Percentiles rank a stretch among this genome's conserved stretches.
phyloP scores from a whole-genome alignment of 1,139 yeast genomes.

The Protomyces inouyei region DNA sequence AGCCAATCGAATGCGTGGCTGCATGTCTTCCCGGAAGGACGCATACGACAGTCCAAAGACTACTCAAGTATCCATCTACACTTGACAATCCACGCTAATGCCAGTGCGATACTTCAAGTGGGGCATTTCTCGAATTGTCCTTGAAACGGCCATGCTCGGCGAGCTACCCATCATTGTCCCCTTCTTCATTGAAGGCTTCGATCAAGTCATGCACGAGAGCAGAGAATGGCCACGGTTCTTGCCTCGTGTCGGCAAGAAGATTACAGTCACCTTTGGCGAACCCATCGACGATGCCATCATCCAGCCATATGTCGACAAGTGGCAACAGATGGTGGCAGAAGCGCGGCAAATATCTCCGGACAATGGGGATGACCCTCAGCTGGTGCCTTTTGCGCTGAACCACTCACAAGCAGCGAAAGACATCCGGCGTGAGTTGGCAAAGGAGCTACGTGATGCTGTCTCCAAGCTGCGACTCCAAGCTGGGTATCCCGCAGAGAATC shows the following conservation, averaged over 20 bases:
- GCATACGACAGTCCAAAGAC: slow-evolving; percentile 79
- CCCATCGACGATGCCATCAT: slow-evolving; percentile 61
- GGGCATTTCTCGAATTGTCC: slow-evolving; percentile 81
- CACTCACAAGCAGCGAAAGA: slow-evolving; percentile 58
- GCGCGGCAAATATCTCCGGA: slow-evolving; percentile 47
- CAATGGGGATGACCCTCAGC: slow-evolving; percentile 28
- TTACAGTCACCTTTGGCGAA: slow-evolving; percentile 68
- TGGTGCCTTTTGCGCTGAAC: slow-evolving; percentile 50
- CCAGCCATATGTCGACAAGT: slow-evolving; percentile 24
- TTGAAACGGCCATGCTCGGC: slow-evolving; percentile 52
- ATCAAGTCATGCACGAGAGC: slow-evolving; percentile 75
- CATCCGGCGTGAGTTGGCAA: slow-evolving; percentile 67
- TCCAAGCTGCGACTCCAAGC: slow-evolving; percentile 54
- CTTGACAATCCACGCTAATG: slow-evolving; percentile 35
- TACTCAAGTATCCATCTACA: slow-evolving; percentile 3
- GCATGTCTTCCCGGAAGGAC: slow-evolving; percentile 93
- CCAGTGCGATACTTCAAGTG: slow-evolving; percentile 89
- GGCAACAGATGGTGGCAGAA: slow-evolving; percentile 52
- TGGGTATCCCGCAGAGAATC: slow-evolving; percentile 53
- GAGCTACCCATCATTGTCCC: slow-evolving; percentile 73
- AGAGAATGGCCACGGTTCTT: slow-evolving; percentile 50
- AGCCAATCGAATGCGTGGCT: slow-evolving; percentile 63
- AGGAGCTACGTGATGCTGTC: slow-evolving; percentile 60
- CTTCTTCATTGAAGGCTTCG: slow-evolving; percentile 79
- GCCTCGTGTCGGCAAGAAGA: slow-evolving; percentile 64